A percentile compares a stretch with the other conserved stretches of the same genome.
Conservation (phyloP, 2,329 filamentous ascomycete species). For the Corynespora cassiicola region DNA sequence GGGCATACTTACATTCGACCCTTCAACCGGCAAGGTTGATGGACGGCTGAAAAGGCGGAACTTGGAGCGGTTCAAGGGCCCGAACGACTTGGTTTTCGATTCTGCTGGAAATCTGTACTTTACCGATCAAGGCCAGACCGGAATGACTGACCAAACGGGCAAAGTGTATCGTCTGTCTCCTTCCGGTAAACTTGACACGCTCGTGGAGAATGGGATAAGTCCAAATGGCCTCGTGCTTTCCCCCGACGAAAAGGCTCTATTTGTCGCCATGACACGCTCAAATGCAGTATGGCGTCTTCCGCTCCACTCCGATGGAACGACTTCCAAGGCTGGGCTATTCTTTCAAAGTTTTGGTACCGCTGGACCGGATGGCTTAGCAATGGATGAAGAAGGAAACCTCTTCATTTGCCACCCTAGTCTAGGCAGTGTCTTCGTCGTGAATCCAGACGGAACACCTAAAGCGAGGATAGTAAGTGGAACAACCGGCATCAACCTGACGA, state of each 20-base stretch:
- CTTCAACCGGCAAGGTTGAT: slow-evolving; percentile 28
- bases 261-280: slow-evolving; percentile 49
- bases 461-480: slow-evolving; percentile 38
- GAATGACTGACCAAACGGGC: slow-evolving; percentile 51
- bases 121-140: slow-evolving; percentile 54
- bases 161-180: slow-evolving; percentile 46
- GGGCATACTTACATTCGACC: slow-evolving; percentile 49
- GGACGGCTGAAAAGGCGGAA: slow-evolving; percentile 45
- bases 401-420: slow-evolving; percentile 36
- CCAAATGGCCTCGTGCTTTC: slow-evolving; percentile 50
- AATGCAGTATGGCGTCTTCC: slow-evolving; percentile 53
- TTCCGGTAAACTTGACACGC: slow-evolving; percentile 45
- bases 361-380: slow-evolving; percentile 47
- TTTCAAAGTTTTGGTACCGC: slow-evolving; percentile 51
- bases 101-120: slow-evolving; percentile 50
- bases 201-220: slow-evolving; percentile 48
- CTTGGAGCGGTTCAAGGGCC: slow-evolving; percentile 53
- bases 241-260: slow-evolving; percentile 46
- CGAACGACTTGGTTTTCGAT: slow-evolving; percentile 51
- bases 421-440: slow-evolving; percentile 48
- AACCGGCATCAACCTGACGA: slow-evolving; percentile 47
- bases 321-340: slow-evolving; percentile 48
- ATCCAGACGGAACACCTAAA: slow-evolving; percentile 46
- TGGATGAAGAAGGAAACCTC: slow-evolving; percentile 47
- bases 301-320: slow-evolving; percentile 47